Conservation (phyloP, 176 grass and related monocot species). For the Zizania latifolia region DNA sequence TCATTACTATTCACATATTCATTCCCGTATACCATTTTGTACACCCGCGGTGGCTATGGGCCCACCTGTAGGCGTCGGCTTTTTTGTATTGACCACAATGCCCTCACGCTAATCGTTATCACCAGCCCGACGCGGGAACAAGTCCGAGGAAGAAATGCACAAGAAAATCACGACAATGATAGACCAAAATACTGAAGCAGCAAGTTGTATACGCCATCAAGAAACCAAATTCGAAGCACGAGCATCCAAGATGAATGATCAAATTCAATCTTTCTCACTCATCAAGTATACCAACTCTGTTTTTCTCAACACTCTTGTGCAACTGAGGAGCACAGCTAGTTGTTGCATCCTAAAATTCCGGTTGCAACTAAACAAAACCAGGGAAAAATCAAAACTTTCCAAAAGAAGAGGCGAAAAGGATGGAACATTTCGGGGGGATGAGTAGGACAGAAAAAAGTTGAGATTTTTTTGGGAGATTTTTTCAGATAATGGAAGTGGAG, state of each 20-base stretch:
- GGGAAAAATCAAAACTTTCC: background rate
- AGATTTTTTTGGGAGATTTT: conserved; percentile 10
- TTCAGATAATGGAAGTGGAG: conserved; percentile 2
- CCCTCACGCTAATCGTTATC: too few species aligned
- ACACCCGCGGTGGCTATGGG: too few species aligned
- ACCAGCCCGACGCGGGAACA: too few species aligned
- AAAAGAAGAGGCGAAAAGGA: background rate
- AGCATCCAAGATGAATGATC: background rate
- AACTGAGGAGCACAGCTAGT: background rate
- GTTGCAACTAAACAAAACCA: background rate
- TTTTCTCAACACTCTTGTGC: background rate
- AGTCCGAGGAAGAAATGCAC: conserved; percentile 1
- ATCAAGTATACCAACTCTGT: background rate
- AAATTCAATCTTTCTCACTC: background rate
- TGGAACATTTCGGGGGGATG: background rate
- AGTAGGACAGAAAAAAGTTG: background rate
- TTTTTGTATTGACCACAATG: too few species aligned
- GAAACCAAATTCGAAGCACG: background rate
- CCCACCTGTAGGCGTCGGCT: too few species aligned
- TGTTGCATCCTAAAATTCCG: background rate
- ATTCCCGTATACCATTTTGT: too few species aligned
- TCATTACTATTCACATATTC: too few species aligned
- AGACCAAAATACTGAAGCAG: background rate
- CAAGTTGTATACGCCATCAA: background rate
- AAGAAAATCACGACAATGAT: background rate